Conservation (phyloP, 106 monocot genomes). For the Dendrobium catenatum region DNA sequence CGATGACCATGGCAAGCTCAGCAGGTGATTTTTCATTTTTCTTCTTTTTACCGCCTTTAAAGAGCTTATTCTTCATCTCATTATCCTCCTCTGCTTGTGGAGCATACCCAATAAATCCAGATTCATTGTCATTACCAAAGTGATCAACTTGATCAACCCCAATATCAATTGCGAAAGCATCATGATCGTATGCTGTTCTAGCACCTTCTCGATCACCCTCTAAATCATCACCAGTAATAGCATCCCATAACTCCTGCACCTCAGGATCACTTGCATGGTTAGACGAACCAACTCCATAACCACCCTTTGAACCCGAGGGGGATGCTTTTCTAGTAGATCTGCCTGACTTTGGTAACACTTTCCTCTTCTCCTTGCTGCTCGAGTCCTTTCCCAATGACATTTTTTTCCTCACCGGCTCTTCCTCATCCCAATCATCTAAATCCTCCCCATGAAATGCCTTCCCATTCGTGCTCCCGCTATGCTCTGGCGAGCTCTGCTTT, state of each 20-base stretch:
- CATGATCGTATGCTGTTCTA: constrained; percentile 64
- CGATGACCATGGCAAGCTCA: constrained; percentile 81
- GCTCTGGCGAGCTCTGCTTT: constrained; percentile 18
- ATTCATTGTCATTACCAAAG: constrained; percentile 79
- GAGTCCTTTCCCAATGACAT: constrained; percentile 10
- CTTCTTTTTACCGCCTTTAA: constrained; percentile 89
- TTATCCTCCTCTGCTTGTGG: constrained; percentile 98
- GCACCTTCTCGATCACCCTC: constrained; percentile 88
- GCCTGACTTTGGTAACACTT: constrained; percentile 10
- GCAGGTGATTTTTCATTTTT: constrained; percentile 80
- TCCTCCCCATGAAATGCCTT: constrained; percentile 24
- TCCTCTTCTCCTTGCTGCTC: constrained; percentile 36
- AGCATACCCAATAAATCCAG: constrained; percentile 38
- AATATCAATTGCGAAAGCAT: constrained; percentile 86
- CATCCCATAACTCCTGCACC: constrained; percentile 83
- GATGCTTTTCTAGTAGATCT: constrained; percentile 11
- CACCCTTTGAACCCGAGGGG: constrained; percentile 13
- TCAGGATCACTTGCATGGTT: constrained; percentile 35
- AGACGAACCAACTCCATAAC: constrained; percentile 14
- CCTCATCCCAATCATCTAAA: constrained; percentile 60
- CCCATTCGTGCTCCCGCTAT: constrained; percentile 5
- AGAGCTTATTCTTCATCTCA: constrained; percentile 57
- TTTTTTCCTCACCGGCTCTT: constrained; percentile 44
- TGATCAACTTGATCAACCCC: constrained; percentile 72
- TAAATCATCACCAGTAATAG: constrained; percentile 75